Base-by-base conservation (phyloP, 2,329 filamentous ascomycete species). In the Atkinsonella texensis region DNA sequence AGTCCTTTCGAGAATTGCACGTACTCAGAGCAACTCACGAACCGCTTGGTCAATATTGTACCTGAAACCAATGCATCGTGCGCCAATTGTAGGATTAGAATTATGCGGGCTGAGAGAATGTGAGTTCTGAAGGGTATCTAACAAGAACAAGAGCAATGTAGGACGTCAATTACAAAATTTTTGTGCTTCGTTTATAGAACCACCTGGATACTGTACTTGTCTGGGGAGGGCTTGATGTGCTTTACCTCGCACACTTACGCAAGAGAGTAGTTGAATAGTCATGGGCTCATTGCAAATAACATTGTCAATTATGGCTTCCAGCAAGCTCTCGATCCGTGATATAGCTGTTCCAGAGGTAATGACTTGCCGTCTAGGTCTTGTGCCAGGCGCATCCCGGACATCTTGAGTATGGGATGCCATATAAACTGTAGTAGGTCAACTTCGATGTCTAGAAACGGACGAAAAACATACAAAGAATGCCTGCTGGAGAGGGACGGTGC, bases 21-120 rank as follows among this genome's bases (percentile, higher is more conserved):
- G 17, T 15, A 11, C 13, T 5, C 9, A 2, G 31, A 20, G 13
- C 15, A 23, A 8, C 12, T 31, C 46, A 58, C 65, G 43, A 48
- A 83, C 81, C 81, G 78, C 64, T 85, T 85, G 2, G 81, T 84
- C 18, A 81, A 70, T 2, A 80, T 59, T 9, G 67, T 72, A 1
- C 75, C 78, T 0, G 74, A 71, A 0, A 76, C 65, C 1, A 85
- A 65, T 3, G 81, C 79, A 58, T 80, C 74, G 54, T 82, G 81
- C 1, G 76, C 74, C 2, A 82, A 57, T 56, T 82, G 75, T 11
- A 85, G 67, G 46, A 85, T 76, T 9, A 75, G 70, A 32, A 85
- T 65, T 7, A 83, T 59, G 5, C 75, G 74, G 38, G 76, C 81
- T 84, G 48, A 3, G 4, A 28, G 2, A 4, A 9, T 3, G 20